phyloP scores from a whole-genome alignment of 2,329 filamentous ascomycete species.

The Rutstroemia sp. region DNA sequence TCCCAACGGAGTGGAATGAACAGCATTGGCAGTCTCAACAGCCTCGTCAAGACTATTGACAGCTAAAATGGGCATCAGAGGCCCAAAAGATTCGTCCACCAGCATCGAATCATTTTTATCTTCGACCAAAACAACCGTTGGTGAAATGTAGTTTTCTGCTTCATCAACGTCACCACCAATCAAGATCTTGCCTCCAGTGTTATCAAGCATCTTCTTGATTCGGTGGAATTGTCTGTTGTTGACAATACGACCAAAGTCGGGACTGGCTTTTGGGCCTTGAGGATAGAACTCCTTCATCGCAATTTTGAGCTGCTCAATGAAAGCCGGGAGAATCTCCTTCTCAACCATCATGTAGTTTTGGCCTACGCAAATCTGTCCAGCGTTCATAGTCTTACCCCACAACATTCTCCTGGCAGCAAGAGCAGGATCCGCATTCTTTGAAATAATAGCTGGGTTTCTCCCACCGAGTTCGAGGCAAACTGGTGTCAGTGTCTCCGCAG shows the following conservation, averaged over 20 bases:
- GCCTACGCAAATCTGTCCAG: conserved; percentile 85
- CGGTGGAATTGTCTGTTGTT: conserved; percentile 73
- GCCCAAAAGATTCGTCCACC: conserved; percentile 82
- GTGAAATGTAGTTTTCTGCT: conserved; percentile 75
- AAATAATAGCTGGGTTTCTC: conserved; percentile 85
- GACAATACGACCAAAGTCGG: conserved; percentile 73
- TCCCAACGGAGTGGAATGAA: conserved; percentile 77
- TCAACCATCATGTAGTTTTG: conserved; percentile 92
- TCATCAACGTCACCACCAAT: conserved; percentile 81
- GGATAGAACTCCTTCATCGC: conserved; percentile 76
- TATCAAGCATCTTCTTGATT: conserved; percentile 86
- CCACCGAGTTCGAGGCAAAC: conserved; percentile 87
- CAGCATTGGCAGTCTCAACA: conserved; percentile 69
- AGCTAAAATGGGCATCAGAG: conserved; percentile 77
- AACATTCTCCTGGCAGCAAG: conserved; percentile 77
- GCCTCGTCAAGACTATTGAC: conserved; percentile 78
- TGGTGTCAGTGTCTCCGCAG: conserved; percentile 81
- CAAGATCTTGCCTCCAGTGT: conserved; percentile 74
- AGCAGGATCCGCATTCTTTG: conserved; percentile 70
- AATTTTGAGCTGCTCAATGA: conserved; percentile 67
- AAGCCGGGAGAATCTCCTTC: conserved; percentile 59
- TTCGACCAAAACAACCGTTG: conserved; percentile 82
- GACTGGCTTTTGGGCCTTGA: conserved; percentile 66
- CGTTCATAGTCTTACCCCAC: conserved; percentile 83
- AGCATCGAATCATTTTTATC: conserved; percentile 71